A percentile compares a stretch with the other conserved stretches of the same genome.
phyloP scores from a whole-genome alignment of 2,329 filamentous ascomycete species.

The Mycosphaerella sp. region DNA sequence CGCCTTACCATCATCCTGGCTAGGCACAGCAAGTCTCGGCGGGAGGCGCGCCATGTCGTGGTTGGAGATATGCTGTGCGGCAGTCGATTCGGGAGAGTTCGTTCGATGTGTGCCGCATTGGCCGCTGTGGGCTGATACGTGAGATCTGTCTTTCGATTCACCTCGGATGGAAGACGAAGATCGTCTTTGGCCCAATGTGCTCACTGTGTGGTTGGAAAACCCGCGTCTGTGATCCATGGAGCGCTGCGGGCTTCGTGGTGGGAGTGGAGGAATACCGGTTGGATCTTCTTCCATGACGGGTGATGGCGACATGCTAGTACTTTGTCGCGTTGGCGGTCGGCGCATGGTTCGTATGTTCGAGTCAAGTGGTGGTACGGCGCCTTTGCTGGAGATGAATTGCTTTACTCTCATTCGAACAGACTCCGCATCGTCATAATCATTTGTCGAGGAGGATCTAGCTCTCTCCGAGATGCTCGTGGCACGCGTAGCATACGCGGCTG shows the following conservation, averaged over 20 bases:
- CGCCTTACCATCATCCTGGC: neutral
- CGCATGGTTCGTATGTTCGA: constrained; percentile 20
- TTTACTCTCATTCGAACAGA: constrained; percentile 17
- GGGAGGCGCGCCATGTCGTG: constrained; percentile 3
- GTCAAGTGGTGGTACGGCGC: constrained; percentile 21
- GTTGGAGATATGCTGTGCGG: neutral
- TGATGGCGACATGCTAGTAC: constrained; percentile 18
- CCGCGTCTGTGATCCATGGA: constrained; percentile 10
- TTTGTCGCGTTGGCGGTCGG: constrained; percentile 7
- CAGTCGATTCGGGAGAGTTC: neutral
- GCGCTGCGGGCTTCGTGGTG: constrained; percentile 20
- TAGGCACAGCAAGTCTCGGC: neutral
- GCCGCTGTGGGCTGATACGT: constrained; percentile 11
- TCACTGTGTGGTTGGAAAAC: constrained; percentile 8
- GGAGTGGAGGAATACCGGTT: constrained; percentile 14
- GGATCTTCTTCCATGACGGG: constrained; percentile 20
- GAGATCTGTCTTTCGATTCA: constrained; percentile 14
- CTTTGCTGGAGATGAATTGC: constrained; percentile 22
- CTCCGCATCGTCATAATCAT: constrained; percentile 11
- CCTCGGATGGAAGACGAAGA: constrained; percentile 17
- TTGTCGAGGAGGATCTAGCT: constrained; percentile 10
- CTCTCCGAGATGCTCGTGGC: constrained; percentile 1
- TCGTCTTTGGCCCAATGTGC: constrained; percentile 13
- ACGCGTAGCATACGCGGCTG: constrained; percentile 6
- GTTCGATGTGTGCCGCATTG: neutral